Base-by-base conservation (phyloP, 2,329 filamentous ascomycete species). In the Apiospora malaysiana region DNA sequence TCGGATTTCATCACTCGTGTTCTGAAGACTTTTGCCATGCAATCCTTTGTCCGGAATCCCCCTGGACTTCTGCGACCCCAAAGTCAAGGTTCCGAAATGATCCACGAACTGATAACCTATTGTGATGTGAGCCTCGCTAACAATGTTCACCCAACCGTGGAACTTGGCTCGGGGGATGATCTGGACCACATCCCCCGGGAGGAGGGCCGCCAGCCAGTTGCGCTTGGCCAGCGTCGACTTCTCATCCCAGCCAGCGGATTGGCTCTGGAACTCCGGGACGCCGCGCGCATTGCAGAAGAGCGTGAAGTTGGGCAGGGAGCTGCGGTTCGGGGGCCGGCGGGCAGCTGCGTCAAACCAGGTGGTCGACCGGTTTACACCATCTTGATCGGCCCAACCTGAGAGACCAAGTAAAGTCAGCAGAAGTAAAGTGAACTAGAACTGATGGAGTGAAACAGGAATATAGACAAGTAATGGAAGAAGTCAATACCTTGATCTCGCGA, bases 401-500 rank as follows among this genome's bases (percentile, higher is more conserved):
- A 27, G 7, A 12, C 6, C n/a, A 18, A 32, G 47, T 16, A 37
- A 40, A 40, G n/a, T n/a, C n/a, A 5, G 37, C 37, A 40, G 10
- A 40, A 5, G 37, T n/a, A n/a, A n/a, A n/a, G n/a, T n/a, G n/a
- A n/a, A n/a, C n/a, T n/a, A n/a, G n/a, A n/a, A n/a, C n/a, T n/a
- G n/a, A n/a, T n/a, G n/a, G n/a, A n/a, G n/a, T n/a, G n/a, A n/a
- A n/a, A n/a, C n/a, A n/a, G n/a, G n/a, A n/a, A n/a, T n/a, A n/a
- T n/a, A n/a, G n/a, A n/a, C n/a, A n/a, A n/a, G n/a, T n/a, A n/a
- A n/a, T n/a, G 10, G 37, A 40, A 40, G 45, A 5, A 21, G 4
- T 21, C 37, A 68, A 45, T 68, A 68, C 67, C 67, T 68, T 68
- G 67, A 40, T 68, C 67, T 1, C 67, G 67, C 12, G 67, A 68